Evolutionary conservation across 805 yeast genomes (phyloP).

Genomic region (Metschnikowia matae): DNA sequence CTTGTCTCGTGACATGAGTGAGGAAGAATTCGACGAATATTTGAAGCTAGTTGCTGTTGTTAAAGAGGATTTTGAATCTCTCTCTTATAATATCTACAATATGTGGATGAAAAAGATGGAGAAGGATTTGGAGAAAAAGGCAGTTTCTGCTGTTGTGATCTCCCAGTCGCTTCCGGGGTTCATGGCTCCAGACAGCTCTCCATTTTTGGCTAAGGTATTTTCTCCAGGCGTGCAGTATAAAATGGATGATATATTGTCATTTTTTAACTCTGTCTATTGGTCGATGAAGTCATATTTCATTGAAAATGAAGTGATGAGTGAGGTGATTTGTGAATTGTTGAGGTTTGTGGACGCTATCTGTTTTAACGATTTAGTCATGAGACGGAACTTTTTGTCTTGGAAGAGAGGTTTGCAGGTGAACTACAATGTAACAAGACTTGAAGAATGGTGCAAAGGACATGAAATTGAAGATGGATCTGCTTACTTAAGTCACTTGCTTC

Average conservation of each 20-base stretch:
- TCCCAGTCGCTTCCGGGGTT: slow-evolving; percentile 97
- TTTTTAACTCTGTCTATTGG: slow-evolving; percentile 88
- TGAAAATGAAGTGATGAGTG: slow-evolving; percentile 78
- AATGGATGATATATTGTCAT: slow-evolving; percentile 91
- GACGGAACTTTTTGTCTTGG: slow-evolving; percentile 93
- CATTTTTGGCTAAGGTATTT: slow-evolving; percentile 81
- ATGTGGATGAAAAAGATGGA: slow-evolving; percentile 97
- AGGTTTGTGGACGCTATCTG: slow-evolving; percentile 87
- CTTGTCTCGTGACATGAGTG: slow-evolving; percentile 78
- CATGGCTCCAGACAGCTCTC: slow-evolving; percentile 76
- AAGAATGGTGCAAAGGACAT: slow-evolving; percentile 97
- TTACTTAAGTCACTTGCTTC: slow-evolving; percentile 80
- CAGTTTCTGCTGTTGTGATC: slow-evolving; percentile 89
- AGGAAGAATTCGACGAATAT: slow-evolving; percentile 85
- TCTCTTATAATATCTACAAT: slow-evolving; percentile 90
- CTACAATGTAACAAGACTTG: slow-evolving; percentile 92
- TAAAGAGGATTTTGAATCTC: slow-evolving; percentile 88
- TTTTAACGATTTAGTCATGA: slow-evolving; percentile 92
- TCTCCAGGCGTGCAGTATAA: slow-evolving; percentile 67
- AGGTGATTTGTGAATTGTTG: slow-evolving; percentile 77
- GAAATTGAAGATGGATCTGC: slow-evolving; percentile 83
- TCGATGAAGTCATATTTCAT: slow-evolving; percentile 88
- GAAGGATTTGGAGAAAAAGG: slow-evolving; percentile 84
- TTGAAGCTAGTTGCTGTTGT: slow-evolving; percentile 84
- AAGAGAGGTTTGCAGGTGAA: slow-evolving; percentile 95